Conservation (phyloP, 2,329 filamentous ascomycete genomes). For the Aspergillus intermedius region DNA sequence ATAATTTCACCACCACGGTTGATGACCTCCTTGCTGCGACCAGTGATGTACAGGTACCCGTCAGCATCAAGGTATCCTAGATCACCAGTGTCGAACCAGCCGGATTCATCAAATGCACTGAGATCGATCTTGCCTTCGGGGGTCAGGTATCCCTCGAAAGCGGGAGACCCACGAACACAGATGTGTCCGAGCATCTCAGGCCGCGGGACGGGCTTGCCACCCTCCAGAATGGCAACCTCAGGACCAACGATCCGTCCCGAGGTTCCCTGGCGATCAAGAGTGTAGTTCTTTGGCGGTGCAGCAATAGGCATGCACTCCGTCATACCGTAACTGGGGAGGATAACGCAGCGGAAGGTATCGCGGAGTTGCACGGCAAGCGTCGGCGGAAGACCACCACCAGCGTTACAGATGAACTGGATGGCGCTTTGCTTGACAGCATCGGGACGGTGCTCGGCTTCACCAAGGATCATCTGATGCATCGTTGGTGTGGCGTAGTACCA, state of each 20-base stretch:
- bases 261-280: slow-evolving; percentile 47
- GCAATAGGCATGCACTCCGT: slow-evolving; percentile 56
- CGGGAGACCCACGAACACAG: slow-evolving; percentile 47
- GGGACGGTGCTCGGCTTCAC: slow-evolving; percentile 37
- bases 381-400: slow-evolving; percentile 49
- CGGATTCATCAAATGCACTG: slow-evolving; percentile 38
- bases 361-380: slow-evolving; percentile 45
- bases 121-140: slow-evolving; percentile 8
- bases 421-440: slow-evolving; percentile 38
- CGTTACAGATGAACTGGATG: slow-evolving; percentile 52
- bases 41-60: slow-evolving; percentile 50
- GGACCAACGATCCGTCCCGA: slow-evolving; percentile 49
- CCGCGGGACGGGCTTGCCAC: slow-evolving; percentile 25
- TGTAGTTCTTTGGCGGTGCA: slow-evolving; percentile 49
- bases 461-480: slow-evolving; percentile 51
- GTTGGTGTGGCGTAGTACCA: slow-evolving; percentile 56
- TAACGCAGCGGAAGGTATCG: slow-evolving; percentile 46
- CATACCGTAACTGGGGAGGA: slow-evolving; percentile 55
- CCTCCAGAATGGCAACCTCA: slow-evolving; percentile 46
- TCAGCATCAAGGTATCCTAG: slow-evolving; percentile 48
- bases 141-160: slow-evolving; percentile 39
- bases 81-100: slow-evolving; percentile 53
- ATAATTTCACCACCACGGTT: slow-evolving; percentile 55
- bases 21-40: slow-evolving; percentile 52
- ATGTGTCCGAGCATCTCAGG: slow-evolving; percentile 42